These are phyloP conservation scores for Sclerotinia sclerotiorum DNA, from an alignment of 2,329 filamentous ascomycete genomes.

Conservation along the genomic window DNA sequence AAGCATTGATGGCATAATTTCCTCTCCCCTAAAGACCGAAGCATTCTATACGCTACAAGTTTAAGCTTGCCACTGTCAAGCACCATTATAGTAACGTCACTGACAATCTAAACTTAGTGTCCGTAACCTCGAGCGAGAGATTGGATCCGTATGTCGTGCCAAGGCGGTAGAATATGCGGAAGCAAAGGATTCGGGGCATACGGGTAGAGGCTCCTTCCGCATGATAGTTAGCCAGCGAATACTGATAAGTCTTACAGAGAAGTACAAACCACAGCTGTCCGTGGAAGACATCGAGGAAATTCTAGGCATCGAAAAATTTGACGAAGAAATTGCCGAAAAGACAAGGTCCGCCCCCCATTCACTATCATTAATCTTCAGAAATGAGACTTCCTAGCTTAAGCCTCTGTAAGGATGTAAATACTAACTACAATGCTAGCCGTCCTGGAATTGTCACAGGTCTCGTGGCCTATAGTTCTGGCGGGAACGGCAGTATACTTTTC, in stretches of 20 bases:
- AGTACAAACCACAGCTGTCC: conserved; percentile 72
- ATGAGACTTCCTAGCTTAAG: conserved; percentile 26
- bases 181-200: conserved; percentile 70
- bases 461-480: conserved; percentile 89
- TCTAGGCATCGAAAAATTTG: conserved; percentile 87
- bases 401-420: conserved; percentile 16
- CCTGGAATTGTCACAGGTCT: conserved; percentile 95
- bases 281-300: conserved; percentile 85
- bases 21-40: background rate
- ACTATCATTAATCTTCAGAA: conserved; percentile 14
- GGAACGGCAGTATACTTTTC: conserved; percentile 94
- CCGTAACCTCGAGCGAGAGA: conserved; percentile 91
- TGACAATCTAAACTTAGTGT: conserved; percentile 56
- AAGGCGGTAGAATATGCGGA: conserved; percentile 96
- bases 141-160: conserved; percentile 88
- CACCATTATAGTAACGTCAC: conserved; percentile 11
- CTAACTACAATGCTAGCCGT: conserved; percentile 49
- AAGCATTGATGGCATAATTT: conserved; percentile 10
- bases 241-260: conserved; percentile 43
- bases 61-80: background rate
- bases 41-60: background rate
- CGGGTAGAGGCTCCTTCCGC: conserved; percentile 27
- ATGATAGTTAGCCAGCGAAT: background rate
- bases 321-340: conserved; percentile 93
- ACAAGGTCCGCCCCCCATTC: conserved; percentile 44